Conservation (phyloP, 2,329 filamentous ascomycete species). For the Chaetomiaceae sp. region DNA sequence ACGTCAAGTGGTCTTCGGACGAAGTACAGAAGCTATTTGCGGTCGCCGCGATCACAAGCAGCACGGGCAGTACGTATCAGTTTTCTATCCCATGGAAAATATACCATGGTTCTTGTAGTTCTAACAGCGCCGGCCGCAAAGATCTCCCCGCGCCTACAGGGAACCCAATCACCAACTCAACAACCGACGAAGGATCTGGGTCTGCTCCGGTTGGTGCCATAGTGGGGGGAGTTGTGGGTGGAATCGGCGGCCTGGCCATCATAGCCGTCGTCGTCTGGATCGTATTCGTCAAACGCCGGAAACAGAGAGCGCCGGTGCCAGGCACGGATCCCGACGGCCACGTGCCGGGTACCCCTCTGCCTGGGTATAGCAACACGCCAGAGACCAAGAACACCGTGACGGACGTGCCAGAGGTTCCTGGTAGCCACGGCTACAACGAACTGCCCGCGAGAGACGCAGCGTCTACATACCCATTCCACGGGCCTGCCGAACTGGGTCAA, state of each 20-base stretch:
- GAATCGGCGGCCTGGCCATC: slow-evolving; percentile 10
- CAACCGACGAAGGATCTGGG: not conserved
- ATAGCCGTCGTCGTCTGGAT: slow-evolving; percentile 14
- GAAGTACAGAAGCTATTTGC: slow-evolving; percentile 16
- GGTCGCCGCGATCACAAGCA: not conserved
- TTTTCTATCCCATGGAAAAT: too few relatives aligned
- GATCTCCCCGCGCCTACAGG: not conserved
- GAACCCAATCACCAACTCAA: not conserved
- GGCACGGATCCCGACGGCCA: not conserved
- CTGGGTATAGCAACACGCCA: not conserved
- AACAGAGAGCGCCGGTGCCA: not conserved
- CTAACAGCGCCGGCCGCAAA: too few relatives aligned
- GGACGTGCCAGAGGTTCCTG: not conserved
- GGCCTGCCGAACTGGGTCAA: not conserved
- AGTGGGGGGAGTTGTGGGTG: slow-evolving; percentile 21
- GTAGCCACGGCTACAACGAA: not conserved
- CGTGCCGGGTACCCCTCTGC: not conserved
- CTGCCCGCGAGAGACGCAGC: not conserved
- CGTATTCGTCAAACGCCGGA: slow-evolving; percentile 14
- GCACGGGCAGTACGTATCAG: too few relatives aligned
- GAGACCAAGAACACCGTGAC: not conserved
- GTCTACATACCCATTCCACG: not conserved
- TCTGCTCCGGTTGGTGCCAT: slow-evolving; percentile 16
- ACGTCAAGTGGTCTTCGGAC: slow-evolving; percentile 17
- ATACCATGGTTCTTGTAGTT: too few relatives aligned